phyloP scores from a whole-genome alignment of 345 rosid species.

The Aethionema arabicum region DNA sequence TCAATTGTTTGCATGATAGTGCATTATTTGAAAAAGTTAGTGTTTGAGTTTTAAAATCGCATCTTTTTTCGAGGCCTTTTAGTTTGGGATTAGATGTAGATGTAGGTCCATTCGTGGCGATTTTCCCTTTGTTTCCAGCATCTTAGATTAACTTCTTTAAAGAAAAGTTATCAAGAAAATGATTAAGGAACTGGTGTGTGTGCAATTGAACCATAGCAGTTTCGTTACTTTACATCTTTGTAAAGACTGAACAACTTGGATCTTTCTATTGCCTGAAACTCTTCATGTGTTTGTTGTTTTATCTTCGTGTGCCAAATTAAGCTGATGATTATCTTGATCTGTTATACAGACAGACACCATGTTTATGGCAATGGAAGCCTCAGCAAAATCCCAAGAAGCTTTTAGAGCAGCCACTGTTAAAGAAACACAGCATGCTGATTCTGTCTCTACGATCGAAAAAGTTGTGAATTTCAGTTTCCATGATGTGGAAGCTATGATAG shows the following conservation, averaged over 20 bases:
- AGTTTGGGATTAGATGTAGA: not conserved
- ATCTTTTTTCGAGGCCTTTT: not conserved
- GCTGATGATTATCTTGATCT: constrained; percentile 32
- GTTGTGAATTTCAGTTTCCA: constrained; percentile 75
- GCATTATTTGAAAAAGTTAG: not conserved
- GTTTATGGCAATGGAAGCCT: constrained; percentile 70
- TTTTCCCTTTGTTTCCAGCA: not conserved
- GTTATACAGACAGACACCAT: constrained; percentile 67
- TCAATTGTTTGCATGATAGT: constrained; percentile 14
- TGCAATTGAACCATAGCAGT: constrained; percentile 13
- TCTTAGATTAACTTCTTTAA: too few relatives aligned
- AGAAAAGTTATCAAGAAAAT: not conserved
- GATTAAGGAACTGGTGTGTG: not conserved
- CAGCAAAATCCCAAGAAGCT: constrained; percentile 58
- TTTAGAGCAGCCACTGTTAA: constrained; percentile 45
- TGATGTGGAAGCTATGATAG: constrained; percentile 59
- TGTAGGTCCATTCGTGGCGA: not conserved
- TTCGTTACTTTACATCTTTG: not conserved
- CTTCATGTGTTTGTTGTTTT: constrained; percentile 1
- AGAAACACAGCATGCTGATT: constrained; percentile 45
- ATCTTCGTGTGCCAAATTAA: constrained; percentile 23
- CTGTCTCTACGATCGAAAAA: constrained; percentile 48
- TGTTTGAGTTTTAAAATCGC: constrained; percentile 16
- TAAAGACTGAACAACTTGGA: constrained; percentile 2
- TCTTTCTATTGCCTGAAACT: constrained; percentile 11